Evolutionary conservation across 306 rosid genomes (phyloP).

Genomic region (Cyclanthera cordifolia): DNA sequence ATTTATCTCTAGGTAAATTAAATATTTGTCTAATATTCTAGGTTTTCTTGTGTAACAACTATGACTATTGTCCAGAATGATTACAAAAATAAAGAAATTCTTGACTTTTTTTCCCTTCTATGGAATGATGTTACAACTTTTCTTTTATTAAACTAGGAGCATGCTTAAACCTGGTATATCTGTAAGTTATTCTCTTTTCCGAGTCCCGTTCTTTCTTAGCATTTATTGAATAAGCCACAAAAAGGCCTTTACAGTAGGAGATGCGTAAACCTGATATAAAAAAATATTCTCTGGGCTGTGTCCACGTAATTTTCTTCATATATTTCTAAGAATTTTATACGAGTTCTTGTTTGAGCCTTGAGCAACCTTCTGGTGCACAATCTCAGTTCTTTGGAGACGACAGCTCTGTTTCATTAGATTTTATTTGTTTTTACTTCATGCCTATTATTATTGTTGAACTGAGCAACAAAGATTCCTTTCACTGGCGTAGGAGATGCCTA

Average conservation of each 20-base stretch:
- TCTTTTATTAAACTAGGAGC: background rate
- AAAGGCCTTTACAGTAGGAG: background rate
- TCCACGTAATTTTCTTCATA: conserved; percentile 17
- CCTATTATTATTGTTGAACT: background rate
- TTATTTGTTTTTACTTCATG: background rate
- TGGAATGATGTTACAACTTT: background rate
- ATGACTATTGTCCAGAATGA: too few species aligned
- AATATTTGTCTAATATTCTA: too few species aligned
- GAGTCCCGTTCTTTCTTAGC: background rate
- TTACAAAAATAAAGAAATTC: too few species aligned
- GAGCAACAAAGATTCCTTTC: background rate
- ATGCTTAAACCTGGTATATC: background rate
- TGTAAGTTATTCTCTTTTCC: background rate
- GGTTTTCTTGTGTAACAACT: too few species aligned
- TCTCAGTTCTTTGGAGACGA: conserved; percentile 52
- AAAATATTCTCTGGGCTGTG: background rate
- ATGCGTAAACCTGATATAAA: background rate
- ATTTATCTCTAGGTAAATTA: too few species aligned
- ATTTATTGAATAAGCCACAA: background rate
- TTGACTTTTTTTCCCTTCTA: background rate
- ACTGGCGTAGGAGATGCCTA: background rate
- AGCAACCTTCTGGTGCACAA: conserved; percentile 66
- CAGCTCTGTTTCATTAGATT: conserved; percentile 67
- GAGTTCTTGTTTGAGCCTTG: conserved; percentile 62
- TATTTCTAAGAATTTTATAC: conserved; percentile 73